These are phyloP conservation scores for Fonsecaea monophora DNA, from an alignment of 2,329 filamentous ascomycete genomes.

Conservation along the genomic window DNA sequence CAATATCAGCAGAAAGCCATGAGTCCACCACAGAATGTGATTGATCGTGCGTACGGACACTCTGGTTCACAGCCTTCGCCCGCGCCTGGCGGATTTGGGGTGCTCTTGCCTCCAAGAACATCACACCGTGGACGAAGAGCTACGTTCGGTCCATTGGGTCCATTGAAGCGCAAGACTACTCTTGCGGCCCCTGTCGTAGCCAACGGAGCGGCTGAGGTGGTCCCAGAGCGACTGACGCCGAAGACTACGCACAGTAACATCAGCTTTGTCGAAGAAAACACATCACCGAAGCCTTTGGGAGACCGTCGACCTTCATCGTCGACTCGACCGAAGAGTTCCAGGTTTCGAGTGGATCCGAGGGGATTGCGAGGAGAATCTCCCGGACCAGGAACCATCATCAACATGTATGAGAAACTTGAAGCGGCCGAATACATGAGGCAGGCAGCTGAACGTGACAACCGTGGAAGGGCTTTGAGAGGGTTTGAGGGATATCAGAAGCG, in stretches of 20 bases:
- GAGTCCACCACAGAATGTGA: conserved; percentile 10
- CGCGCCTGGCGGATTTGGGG: conserved; percentile 18
- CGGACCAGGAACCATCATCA: conserved; percentile 36
- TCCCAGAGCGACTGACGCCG: not conserved
- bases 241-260: conserved; percentile 1
- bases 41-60: conserved; percentile 2
- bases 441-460: conserved; percentile 10
- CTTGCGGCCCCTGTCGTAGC: not conserved
- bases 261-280: conserved; percentile 12
- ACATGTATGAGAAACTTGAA: conserved; percentile 21
- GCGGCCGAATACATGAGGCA: conserved; percentile 9
- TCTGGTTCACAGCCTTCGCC: conserved; percentile 5
- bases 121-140: not conserved
- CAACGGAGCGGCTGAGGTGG: not conserved
- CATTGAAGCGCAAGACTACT: conserved; percentile 2
- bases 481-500: conserved; percentile 5
- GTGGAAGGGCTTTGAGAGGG: not conserved
- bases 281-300: conserved; percentile 1
- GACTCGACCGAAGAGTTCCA: conserved; percentile 27
- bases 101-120: conserved; percentile 20
- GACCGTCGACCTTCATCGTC: conserved; percentile 23
- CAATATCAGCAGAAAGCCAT: conserved; percentile 9
- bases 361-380: conserved; percentile 33
- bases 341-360: conserved; percentile 32
- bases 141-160: not conserved